Evolutionary conservation across 1,284 basidiomycete species (phyloP), one percentile per base, ranked within the genome.

Genomic region (Gymnopus androsaceus): DNA sequence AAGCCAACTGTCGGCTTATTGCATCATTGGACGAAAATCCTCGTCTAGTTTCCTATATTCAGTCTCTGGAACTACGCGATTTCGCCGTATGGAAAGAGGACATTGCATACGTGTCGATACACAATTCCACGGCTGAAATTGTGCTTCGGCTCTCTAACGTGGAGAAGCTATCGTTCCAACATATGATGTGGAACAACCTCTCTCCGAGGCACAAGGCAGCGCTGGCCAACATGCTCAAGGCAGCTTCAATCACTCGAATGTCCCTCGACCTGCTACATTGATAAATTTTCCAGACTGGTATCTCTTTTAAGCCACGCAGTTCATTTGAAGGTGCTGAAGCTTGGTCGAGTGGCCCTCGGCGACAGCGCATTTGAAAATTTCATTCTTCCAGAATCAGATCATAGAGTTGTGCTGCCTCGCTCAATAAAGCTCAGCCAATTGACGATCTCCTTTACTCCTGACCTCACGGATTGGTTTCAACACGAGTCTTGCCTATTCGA

Each of bases 341-440:
- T 53, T 14, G 17, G n/a, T n/a, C n/a, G n/a, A n/a, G n/a, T n/a
- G n/a, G n/a, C n/a, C n/a, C n/a, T n/a, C n/a, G n/a, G n/a, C n/a
- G n/a, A n/a, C n/a, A n/a, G n/a, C n/a, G n/a, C n/a, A n/a, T n/a
- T n/a, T n/a, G n/a, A n/a, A 37, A 11, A 45, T 53, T 45, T 9
- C 45, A 14, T 12, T 31, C 19, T 53, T 27, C 30, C 5, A 23
- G 2, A 28, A 53, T 21, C 31, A n/a, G 50, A 52, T 30, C n/a
- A 5, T 14, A 14, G 7, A 23, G 7, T 34, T n/a, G 14, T 53
- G n/a, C 23, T 41, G 9, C 51, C 51, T 34, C 40, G 33, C 14
- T 53, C 41, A 8, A 53, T 53, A n/a, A 27, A 53, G 5, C 30
- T 53, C n/a, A n/a, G n/a, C n/a, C n/a, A n/a, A n/a, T n/a, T n/a